Base-by-base conservation (phyloP, 73 alveolate species). In the Durusdinium trenchii region DNA sequence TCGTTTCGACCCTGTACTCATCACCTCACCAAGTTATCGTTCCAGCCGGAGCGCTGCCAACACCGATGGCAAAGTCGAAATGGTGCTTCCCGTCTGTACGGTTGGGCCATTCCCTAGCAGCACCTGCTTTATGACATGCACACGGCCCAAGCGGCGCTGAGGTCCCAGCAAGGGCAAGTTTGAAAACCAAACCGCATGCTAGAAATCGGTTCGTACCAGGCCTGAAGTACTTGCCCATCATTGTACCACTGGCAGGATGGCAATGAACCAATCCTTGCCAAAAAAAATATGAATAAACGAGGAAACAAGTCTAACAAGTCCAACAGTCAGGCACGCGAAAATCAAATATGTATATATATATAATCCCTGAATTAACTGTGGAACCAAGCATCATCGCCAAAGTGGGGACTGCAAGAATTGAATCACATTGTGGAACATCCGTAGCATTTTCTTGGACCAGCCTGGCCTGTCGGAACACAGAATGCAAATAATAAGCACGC, bases 171-270 rank as follows among this genome's bases (percentile, higher is more conserved):
- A n/a, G n/a, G n/a, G n/a, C n/a, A n/a, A n/a, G n/a, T n/a, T n/a
- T n/a, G n/a, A n/a, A n/a, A n/a, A n/a, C n/a, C n/a, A n/a, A n/a
- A n/a, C n/a, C n/a, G n/a, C n/a, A n/a, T n/a, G n/a, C n/a, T n/a
- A n/a, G n/a, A n/a, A n/a, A n/a, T n/a, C n/a, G n/a, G n/a, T n/a
- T n/a, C n/a, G n/a, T n/a, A n/a, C n/a, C 86, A 51, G 18, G 45
- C 86, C 86, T 81, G 91, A 67, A 81, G 91, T 46, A 81, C 91
- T 81, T 81, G 91, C 46, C 91, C 91, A 35, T 81, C 91, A 64
- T 48, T 81, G 35, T 48, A 81, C 91, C 91, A 81, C 71, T 81
- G 91, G 71, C 91, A 81, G 20, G 71, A 48, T 48, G 91, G 91
- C 91, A 81, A 35, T 14, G 71, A 48, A 6, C 91, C 91, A 81